Evolutionary conservation across 2,329 filamentous ascomycete genomes (phyloP).

Genomic region (Emmonsiellopsis sp.): DNA sequence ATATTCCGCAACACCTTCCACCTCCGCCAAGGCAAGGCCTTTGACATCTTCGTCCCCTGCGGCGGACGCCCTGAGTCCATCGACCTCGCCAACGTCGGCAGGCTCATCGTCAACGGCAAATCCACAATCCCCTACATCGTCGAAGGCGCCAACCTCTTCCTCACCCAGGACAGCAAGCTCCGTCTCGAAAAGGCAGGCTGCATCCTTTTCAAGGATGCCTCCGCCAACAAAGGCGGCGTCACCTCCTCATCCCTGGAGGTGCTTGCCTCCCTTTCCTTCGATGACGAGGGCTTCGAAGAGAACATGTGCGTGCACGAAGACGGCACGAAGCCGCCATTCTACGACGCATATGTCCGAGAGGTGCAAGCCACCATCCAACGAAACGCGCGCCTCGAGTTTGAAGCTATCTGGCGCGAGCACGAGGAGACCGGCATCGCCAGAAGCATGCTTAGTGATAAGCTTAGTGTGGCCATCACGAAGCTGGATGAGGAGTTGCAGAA

Average conservation of each 20-base stretch:
- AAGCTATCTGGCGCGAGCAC: constrained; percentile 95
- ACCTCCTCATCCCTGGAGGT: constrained; percentile 96
- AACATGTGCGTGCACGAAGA: constrained; percentile 84
- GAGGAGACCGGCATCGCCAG: constrained; percentile 68
- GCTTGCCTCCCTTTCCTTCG: constrained; percentile 85
- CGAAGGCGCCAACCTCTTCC: constrained; percentile 96
- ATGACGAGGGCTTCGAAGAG: constrained; percentile 75
- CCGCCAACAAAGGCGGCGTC: constrained; percentile 96
- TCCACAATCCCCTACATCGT: constrained; percentile 85
- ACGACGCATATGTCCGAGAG: constrained; percentile 81
- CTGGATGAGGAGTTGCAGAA: constrained; percentile 93
- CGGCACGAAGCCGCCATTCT: constrained; percentile 78
- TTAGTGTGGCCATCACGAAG: constrained; percentile 88
- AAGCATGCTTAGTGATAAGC: constrained; percentile 81
- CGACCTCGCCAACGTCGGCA: constrained; percentile 76
- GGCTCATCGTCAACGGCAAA: constrained; percentile 86
- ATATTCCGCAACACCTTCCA: constrained; percentile 98
- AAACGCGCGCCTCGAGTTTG: constrained; percentile 89
- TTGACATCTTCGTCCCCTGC: constrained; percentile 89
- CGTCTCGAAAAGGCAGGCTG: constrained; percentile 91
- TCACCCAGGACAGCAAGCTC: constrained; percentile 95
- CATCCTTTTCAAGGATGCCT: constrained; percentile 94
- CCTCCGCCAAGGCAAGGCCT: constrained; percentile 64
- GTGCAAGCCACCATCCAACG: constrained; percentile 86
- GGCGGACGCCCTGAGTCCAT: constrained; percentile 95